Evolutionary conservation across 2,329 filamentous ascomycete species (phyloP).

Genomic region (Hypoxylon sp.): DNA sequence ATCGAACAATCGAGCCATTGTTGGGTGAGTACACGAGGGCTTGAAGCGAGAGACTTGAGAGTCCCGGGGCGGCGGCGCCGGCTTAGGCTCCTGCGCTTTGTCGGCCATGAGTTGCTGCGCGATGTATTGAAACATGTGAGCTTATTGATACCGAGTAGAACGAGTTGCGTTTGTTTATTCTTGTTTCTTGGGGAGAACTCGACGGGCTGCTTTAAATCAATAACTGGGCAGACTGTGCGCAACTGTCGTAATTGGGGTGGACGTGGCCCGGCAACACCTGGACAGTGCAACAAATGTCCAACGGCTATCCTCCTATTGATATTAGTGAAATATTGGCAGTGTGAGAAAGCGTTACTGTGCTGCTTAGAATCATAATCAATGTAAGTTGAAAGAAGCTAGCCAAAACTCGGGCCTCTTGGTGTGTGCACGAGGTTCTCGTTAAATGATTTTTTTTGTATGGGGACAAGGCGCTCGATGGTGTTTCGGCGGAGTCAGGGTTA

Average conservation of each 20-base stretch:
- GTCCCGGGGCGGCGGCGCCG: slow-evolving; percentile 18
- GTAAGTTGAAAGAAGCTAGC: not conserved
- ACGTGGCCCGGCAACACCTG: not conserved
- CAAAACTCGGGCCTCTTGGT: slow-evolving; percentile 10
- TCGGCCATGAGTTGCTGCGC: slow-evolving; percentile 33
- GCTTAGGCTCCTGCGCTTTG: slow-evolving; percentile 2
- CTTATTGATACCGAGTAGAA: slow-evolving; percentile 14
- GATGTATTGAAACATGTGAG: slow-evolving; percentile 10
- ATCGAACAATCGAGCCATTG: slow-evolving; percentile 76
- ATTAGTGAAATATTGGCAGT: slow-evolving; percentile 12
- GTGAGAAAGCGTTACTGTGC: slow-evolving; percentile 1
- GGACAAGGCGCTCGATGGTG: not conserved
- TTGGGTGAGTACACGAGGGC: slow-evolving; percentile 74
- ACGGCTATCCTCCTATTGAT: slow-evolving; percentile 15
- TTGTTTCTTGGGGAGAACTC: not conserved
- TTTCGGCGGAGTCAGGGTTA: slow-evolving; percentile 4
- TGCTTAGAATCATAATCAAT: slow-evolving; percentile 18
- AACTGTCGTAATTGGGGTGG: not conserved
- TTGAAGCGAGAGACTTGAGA: slow-evolving; percentile 38
- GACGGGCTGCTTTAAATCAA: too few species aligned
- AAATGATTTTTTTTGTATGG: slow-evolving; percentile 4
- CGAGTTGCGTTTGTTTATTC: not conserved
- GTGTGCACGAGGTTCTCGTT: not conserved
- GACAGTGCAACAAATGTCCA: not conserved
- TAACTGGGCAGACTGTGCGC: too few species aligned